Evolutionary conservation across 1,284 basidiomycete species (phyloP), one percentile per base, ranked within the genome.

Genomic region (Tylopilus orsonianus): DNA sequence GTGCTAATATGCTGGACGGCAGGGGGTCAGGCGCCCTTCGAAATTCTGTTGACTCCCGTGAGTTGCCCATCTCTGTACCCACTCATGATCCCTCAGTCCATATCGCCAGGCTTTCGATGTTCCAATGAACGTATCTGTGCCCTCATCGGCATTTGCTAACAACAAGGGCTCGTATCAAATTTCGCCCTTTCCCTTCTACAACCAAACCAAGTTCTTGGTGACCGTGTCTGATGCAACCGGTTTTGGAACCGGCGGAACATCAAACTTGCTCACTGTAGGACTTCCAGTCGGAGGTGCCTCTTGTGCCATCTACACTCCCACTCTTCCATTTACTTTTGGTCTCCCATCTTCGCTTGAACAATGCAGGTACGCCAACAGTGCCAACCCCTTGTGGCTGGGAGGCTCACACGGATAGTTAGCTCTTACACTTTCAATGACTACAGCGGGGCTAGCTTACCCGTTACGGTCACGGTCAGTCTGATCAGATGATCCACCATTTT

Each of bases 141-240:
- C 86, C n/a, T 52, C 69, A 9, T 65, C 72, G 16, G 75, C 80
- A 10, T 81, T 78, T 61, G 74, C 50, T 59, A 72, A 78, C 66
- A 79, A 77, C 39, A 56, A 75, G 55, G 84, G 84, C 37, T 73
- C 75, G 0, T 87, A 75, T 57, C 67, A 72, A 16, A 65, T 77
- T 10, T 58, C 67, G 0, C 72, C 71, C 48, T 56, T 88, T 9
- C 68, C 71, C 1, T 67, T 83, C 38, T 18, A 63, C 4, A 57
- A 71, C 18, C 64, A 59, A 22, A 57, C 72, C 10, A 60, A 69
- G 45, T 72, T 88, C 46, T 47, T 89, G 10, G 55, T 84, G 18
- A 75, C 79, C 32, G 85, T 90, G 84, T 87, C 83, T 19, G 88
- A 90, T 61, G 71, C 79, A 16, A 78, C 77, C 38, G 85, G 85